Percentiles rank a stretch among this genome's conserved stretches.
These are phyloP conservation scores for Paecilomyces formosus DNA, from an alignment of 2,329 filamentous ascomycete species.

Conservation along the genomic window DNA sequence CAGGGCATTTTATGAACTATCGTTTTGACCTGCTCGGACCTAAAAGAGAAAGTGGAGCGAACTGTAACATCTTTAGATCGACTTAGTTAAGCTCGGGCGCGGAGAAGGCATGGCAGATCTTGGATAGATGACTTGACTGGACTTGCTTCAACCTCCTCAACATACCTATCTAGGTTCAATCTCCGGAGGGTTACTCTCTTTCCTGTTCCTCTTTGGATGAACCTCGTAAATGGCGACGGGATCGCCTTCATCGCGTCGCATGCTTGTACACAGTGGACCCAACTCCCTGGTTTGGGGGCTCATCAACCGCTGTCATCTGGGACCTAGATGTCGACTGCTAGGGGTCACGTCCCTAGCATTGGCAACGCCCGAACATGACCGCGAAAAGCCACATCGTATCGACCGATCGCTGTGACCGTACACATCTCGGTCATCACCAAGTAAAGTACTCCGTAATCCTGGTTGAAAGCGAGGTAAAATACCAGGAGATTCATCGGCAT, in stretches of 20 bases:
- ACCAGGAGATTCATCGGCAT: neutral
- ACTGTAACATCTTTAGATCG: neutral
- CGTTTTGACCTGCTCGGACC: neutral
- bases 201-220: neutral
- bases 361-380: neutral
- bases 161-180: neutral
- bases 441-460: neutral
- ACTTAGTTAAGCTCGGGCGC: no score
- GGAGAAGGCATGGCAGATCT: no score
- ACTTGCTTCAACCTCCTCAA: neutral
- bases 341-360: neutral
- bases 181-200: neutral
- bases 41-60: neutral
- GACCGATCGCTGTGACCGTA: neutral
- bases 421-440: neutral
- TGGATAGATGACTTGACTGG: no score
- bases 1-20: neutral
- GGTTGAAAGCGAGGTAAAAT: no score
- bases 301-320: neutral
- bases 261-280: neutral
- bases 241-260: neutral
- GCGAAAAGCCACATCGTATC: neutral
- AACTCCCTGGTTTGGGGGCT: neutral
- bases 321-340: neutral
- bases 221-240: neutral